phyloP scores from a whole-genome alignment of 2,329 filamentous ascomycete genomes.

The Fusarium kyushuense region DNA sequence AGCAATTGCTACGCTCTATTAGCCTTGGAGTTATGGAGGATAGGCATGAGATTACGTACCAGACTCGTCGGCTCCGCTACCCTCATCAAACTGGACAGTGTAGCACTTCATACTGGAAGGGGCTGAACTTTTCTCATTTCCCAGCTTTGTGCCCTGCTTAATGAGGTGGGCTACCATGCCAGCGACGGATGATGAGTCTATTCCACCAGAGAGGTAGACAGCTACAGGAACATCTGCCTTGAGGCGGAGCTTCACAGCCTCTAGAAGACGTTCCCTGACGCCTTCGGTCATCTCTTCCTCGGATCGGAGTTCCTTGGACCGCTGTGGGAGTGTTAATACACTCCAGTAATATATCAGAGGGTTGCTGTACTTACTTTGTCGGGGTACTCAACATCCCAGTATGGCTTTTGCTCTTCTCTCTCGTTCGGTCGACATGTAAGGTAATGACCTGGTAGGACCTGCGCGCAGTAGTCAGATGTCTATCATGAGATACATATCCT shows the following conservation, averaged over 20 bases:
- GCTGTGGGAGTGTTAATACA: too few relatives aligned
- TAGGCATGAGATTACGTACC: too few relatives aligned
- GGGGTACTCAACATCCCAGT: constrained; percentile 11
- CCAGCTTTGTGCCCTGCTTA: constrained; percentile 4
- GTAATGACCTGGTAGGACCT: constrained; percentile 10
- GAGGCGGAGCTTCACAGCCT: not conserved
- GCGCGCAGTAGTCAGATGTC: too few relatives aligned
- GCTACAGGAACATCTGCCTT: constrained; percentile 14
- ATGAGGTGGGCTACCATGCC: constrained; percentile 12
- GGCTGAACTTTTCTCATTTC: not conserved
- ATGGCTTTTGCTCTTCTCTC: not conserved
- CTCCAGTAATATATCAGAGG: too few relatives aligned
- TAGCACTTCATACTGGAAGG: constrained; percentile 11
- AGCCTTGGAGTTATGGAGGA: too few relatives aligned
- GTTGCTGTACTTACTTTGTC: too few relatives aligned
- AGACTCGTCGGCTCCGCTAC: constrained; percentile 1
- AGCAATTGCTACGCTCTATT: not conserved
- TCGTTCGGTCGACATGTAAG: not conserved
- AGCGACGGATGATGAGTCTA: constrained; percentile 2
- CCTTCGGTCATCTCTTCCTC: not conserved
- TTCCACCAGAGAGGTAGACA: constrained; percentile 7
- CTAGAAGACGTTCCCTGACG: not conserved
- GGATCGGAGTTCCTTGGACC: not conserved
- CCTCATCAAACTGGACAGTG: constrained; percentile 8
- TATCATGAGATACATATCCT: too few relatives aligned